Evolutionary conservation across 768 basidiomycete genomes (phyloP).

Genomic region (Hypholoma fasciculare): DNA sequence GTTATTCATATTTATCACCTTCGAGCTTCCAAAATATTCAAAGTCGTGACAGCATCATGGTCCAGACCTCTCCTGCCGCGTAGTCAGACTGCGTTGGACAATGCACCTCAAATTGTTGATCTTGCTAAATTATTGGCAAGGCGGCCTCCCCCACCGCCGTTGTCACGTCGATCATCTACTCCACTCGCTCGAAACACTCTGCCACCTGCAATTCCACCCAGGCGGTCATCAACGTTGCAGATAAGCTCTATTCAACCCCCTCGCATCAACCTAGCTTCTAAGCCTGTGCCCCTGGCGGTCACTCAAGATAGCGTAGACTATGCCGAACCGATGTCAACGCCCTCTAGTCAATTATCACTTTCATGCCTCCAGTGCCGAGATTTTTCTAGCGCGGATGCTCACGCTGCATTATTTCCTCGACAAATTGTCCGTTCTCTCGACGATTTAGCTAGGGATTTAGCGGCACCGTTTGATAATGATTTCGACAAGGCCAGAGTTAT

Average conservation of each 20-base stretch:
- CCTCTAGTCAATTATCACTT: neutral
- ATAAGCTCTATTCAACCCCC: constrained; percentile 8
- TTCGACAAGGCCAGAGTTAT: constrained; percentile 47
- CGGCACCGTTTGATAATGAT: constrained; percentile 40
- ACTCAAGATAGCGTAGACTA: neutral
- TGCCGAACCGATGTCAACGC: neutral
- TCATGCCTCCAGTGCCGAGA: constrained; percentile 45
- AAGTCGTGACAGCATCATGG: too few species aligned
- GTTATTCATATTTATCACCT: too few species aligned
- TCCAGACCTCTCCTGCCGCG: neutral
- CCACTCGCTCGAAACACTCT: neutral
- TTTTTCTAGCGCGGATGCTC: constrained; percentile 41
- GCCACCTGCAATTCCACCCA: neutral
- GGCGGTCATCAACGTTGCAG: neutral
- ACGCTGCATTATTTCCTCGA: constrained; percentile 44
- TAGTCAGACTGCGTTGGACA: neutral
- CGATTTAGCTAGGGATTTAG: constrained; percentile 39
- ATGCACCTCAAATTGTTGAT: neutral
- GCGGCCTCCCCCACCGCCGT: constrained; percentile 30
- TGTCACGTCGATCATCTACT: neutral
- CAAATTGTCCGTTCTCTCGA: constrained; percentile 36
- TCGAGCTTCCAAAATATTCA: too few species aligned
- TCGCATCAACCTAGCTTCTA: constrained; percentile 17
- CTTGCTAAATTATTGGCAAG: constrained; percentile 29
- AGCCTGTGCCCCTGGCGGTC: constrained; percentile 1